phyloP scores from a whole-genome alignment of 352 stramenopile genomes.

The Phytophthora ohioensis region DNA sequence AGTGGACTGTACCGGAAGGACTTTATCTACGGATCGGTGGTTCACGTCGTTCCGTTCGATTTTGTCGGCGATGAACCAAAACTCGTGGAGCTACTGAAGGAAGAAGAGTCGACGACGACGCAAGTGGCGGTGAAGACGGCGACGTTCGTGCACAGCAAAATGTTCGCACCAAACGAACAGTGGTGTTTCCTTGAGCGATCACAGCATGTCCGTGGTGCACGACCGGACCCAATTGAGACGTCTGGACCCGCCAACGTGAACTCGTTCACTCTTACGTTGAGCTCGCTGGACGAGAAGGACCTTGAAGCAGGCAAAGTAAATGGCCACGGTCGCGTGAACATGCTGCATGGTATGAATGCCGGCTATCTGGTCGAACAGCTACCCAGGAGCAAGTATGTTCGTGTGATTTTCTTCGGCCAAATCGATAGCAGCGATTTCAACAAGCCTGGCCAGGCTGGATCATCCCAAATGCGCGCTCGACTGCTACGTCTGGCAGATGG shows the following conservation, averaged over 20 bases:
- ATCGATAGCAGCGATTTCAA: conserved; percentile 15
- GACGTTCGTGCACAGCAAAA: conserved; percentile 46
- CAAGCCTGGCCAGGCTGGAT: conserved; percentile 6
- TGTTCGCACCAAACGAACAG: conserved; percentile 52
- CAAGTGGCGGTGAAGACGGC: conserved; percentile 48
- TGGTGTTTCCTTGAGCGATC: conserved; percentile 53
- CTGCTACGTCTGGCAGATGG: conserved; percentile 45
- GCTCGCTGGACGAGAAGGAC: conserved; percentile 44
- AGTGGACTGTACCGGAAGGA: conserved; percentile 37
- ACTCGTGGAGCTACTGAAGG: conserved; percentile 21
- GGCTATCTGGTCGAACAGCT: conserved; percentile 47
- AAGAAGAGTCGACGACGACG: conserved; percentile 23
- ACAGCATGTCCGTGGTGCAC: conserved; percentile 6
- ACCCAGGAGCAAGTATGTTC: conserved; percentile 33
- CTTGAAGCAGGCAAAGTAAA: conserved; percentile 41
- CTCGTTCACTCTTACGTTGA: conserved; percentile 47
- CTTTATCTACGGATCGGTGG: conserved; percentile 48
- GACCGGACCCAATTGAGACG: background rate
- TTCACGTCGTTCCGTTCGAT: conserved; percentile 32
- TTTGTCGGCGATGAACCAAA: conserved; percentile 6
- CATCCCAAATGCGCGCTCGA: conserved; percentile 34
- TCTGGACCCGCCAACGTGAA: conserved; percentile 9
- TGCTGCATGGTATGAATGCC: conserved; percentile 33
- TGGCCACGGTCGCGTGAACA: conserved; percentile 34
- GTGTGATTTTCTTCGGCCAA: conserved; percentile 50